Conservation (phyloP, 1,139 yeast species). For the Yamadazyma mexicana region DNA sequence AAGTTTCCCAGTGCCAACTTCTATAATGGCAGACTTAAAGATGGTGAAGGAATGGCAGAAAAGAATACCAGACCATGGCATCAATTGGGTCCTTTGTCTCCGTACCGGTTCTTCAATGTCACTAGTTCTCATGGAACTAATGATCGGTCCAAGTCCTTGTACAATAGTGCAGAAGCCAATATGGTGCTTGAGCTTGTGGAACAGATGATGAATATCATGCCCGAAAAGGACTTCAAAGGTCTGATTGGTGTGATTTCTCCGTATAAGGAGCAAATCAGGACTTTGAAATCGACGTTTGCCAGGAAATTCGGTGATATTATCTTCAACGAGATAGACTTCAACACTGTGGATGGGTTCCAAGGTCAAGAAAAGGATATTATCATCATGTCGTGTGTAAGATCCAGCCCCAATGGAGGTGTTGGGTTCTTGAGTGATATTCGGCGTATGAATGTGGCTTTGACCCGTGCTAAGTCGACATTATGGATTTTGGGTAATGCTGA, state of each 20-base stretch:
- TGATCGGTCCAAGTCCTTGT: constrained; percentile 64
- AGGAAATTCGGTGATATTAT: constrained; percentile 63
- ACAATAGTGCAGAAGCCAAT: constrained; percentile 67
- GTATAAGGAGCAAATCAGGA: constrained; percentile 80
- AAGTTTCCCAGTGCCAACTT: constrained; percentile 83
- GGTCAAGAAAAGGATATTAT: constrained; percentile 97
- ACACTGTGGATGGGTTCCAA: constrained; percentile 96
- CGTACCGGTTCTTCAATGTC: constrained; percentile 80
- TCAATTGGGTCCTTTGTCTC: constrained; percentile 48
- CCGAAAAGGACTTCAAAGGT: constrained; percentile 59
- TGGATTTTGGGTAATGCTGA: constrained; percentile 87
- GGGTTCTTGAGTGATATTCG: constrained; percentile 89
- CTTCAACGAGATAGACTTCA: constrained; percentile 73
- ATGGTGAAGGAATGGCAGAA: constrained; percentile 70
- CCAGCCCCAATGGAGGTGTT: constrained; percentile 64
- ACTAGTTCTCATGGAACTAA: constrained; percentile 64
- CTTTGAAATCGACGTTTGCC: constrained; percentile 57
- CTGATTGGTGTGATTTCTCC: constrained; percentile 92
- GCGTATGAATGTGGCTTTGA: constrained; percentile 94
- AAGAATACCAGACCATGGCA: constrained; percentile 80
- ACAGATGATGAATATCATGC: constrained; percentile 50
- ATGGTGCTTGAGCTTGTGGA: constrained; percentile 72
- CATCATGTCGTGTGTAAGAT: constrained; percentile 92
- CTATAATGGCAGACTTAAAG: constrained; percentile 67
- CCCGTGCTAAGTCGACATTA: constrained; percentile 88